Conservation (phyloP, 2,329 filamentous ascomycete species). For the Diaporthe humulicola region DNA sequence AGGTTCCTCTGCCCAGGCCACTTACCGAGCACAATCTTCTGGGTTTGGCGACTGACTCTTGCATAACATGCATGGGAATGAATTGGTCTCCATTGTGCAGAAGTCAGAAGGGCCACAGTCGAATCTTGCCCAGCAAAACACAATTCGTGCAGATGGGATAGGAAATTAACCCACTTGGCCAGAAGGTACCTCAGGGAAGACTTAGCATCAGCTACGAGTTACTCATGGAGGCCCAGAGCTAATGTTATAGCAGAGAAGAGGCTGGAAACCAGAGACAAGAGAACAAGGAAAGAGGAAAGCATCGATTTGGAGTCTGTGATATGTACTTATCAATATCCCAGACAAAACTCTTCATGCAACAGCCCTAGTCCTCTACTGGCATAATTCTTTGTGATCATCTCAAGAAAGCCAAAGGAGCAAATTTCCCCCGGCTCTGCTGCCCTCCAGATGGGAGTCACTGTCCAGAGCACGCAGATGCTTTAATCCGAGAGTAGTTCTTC, state of each 20-base stretch:
- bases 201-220: not conserved
- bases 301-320: not conserved
- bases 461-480: not conserved
- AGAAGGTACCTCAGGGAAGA: not conserved
- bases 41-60: not conserved
- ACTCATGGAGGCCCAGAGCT: not conserved
- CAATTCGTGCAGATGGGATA: not conserved
- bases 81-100: too few relatives aligned
- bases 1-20: not conserved
- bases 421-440: not conserved
- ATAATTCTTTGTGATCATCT: not conserved
- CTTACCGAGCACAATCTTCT: not conserved
- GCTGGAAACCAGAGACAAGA: not conserved
- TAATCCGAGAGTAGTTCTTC: not conserved
- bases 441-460: not conserved
- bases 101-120: too few relatives aligned
- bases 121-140: not conserved
- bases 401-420: not conserved
- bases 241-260: too few relatives aligned
- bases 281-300: not conserved
- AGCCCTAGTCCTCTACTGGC: too few relatives aligned
- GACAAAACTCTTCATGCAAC: too few relatives aligned
- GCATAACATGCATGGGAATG: not conserved
- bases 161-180: not conserved
- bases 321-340: not conserved